These are phyloP conservation scores for Xylaria bambusicola DNA, from an alignment of 495 filamentous ascomycete genomes.

Conservation along the genomic window DNA sequence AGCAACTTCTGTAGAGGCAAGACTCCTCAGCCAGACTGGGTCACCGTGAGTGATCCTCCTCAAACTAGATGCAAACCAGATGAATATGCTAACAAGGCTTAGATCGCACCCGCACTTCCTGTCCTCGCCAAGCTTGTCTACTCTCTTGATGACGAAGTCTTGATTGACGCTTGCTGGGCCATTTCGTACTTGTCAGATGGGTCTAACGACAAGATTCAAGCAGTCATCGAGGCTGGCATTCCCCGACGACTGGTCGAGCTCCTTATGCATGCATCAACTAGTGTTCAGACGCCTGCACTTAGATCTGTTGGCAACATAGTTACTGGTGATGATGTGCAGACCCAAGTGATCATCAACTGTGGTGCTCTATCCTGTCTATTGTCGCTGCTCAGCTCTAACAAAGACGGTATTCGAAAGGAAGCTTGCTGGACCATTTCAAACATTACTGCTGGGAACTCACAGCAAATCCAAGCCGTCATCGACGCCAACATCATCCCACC, in stretches of 20 bases:
- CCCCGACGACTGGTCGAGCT: conserved; percentile 96
- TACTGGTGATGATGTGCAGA: conserved; percentile 97
- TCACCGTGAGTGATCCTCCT: conserved; percentile 65
- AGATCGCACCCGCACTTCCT: conserved; percentile 96
- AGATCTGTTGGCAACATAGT: conserved; percentile 99
- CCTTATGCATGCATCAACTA: conserved; percentile 98
- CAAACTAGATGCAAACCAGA: neutral
- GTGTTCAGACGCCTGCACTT: conserved; percentile 96
- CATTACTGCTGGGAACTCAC: conserved; percentile 96
- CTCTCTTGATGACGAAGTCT: conserved; percentile 95
- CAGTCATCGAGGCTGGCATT: conserved; percentile 97
- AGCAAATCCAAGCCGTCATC: conserved; percentile 95
- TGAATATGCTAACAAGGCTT: conserved; percentile 28
- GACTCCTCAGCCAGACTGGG: conserved; percentile 98
- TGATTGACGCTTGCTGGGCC: conserved; percentile 99
- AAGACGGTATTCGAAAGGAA: conserved; percentile 99
- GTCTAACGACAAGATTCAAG: conserved; percentile 98
- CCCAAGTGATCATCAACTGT: conserved; percentile 99
- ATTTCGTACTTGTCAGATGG: conserved; percentile 99
- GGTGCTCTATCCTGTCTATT: conserved; percentile 89
- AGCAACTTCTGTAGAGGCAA: conserved; percentile 99
- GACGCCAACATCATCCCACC: conserved; percentile 97
- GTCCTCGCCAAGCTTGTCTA: conserved; percentile 97
- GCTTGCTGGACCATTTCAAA: conserved; percentile 99
- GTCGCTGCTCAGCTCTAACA: conserved; percentile 89